Evolutionary conservation across 176 grass and related monocot species (phyloP).

Genomic region (Avena insularis): DNA sequence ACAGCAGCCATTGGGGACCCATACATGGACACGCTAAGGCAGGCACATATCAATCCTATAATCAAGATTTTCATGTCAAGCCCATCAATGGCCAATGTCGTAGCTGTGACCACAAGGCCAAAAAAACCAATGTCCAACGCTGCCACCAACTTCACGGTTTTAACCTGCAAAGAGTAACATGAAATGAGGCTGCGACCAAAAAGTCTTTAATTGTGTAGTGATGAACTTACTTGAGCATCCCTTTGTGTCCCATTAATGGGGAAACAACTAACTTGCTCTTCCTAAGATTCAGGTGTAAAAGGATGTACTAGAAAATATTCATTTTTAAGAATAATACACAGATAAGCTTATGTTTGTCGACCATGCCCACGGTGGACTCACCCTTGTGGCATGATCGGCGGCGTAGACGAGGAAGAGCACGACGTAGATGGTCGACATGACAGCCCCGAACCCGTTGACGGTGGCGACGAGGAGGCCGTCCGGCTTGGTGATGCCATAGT

Average conservation of each 20-base stretch:
- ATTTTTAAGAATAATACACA: not conserved
- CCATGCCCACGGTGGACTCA: not conserved
- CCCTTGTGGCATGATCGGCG: slow-evolving; percentile 50
- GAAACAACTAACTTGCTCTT: not conserved
- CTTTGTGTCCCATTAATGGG: not conserved
- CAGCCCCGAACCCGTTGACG: slow-evolving; percentile 55
- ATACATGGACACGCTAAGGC: slow-evolving; percentile 71
- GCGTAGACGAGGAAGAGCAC: slow-evolving; percentile 65
- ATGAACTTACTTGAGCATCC: not conserved
- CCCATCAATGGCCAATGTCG: slow-evolving; percentile 44
- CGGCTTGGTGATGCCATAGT: slow-evolving; percentile 80
- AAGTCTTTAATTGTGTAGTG: not conserved
- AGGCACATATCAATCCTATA: slow-evolving; percentile 56
- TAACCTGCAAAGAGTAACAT: slow-evolving; percentile 43
- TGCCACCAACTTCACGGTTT: slow-evolving; percentile 45
- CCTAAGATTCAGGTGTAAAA: not conserved
- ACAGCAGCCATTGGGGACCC: slow-evolving; percentile 58
- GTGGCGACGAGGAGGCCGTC: slow-evolving; percentile 67
- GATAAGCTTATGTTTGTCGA: not conserved
- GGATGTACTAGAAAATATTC: not conserved
- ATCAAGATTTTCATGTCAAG: slow-evolving; percentile 44
- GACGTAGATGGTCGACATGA: slow-evolving; percentile 62
- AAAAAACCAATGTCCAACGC: slow-evolving; percentile 56
- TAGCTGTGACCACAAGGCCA: slow-evolving; percentile 47
- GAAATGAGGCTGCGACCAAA: not conserved